Percentiles rank a stretch among this genome's conserved stretches.
Evolutionary conservation across 768 basidiomycete species (phyloP).

Genomic region (Suillus variegatus): DNA sequence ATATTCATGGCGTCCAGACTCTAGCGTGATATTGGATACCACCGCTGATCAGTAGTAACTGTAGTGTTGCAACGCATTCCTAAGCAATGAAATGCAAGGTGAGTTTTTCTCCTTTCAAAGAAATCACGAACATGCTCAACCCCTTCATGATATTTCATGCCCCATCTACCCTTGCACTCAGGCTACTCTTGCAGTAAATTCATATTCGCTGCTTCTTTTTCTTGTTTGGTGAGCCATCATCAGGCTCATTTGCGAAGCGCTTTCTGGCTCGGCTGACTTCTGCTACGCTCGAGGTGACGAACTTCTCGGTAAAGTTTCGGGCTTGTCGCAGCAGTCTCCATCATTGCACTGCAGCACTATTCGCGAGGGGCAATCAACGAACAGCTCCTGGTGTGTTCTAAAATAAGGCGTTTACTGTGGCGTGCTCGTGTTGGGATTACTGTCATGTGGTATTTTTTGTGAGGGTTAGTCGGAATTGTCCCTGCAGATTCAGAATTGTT

Average conservation of each 20-base stretch:
- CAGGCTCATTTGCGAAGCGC: neutral
- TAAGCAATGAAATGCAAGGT: too few species aligned
- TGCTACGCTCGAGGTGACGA: neutral
- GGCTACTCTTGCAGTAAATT: neutral
- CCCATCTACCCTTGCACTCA: neutral
- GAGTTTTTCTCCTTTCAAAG: neutral
- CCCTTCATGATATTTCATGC: neutral
- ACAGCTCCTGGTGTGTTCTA: neutral
- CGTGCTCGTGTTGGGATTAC: neutral
- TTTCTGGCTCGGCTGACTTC: neutral
- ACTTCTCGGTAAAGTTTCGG: neutral
- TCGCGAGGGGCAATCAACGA: too few species aligned
- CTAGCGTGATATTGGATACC: neutral
- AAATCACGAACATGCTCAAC: neutral
- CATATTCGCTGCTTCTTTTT: neutral
- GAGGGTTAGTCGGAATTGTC: neutral
- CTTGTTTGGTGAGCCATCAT: neutral
- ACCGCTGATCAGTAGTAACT: too few species aligned
- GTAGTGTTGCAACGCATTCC: too few species aligned
- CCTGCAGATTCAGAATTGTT: neutral
- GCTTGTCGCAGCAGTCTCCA: neutral
- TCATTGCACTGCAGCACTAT: too few species aligned
- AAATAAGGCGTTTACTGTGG: neutral
- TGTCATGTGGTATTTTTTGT: too few species aligned
- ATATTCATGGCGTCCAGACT: neutral